These are phyloP conservation scores for Pythium dissotocum DNA, from an alignment of 352 stramenopile species.

Conservation along the genomic window DNA sequence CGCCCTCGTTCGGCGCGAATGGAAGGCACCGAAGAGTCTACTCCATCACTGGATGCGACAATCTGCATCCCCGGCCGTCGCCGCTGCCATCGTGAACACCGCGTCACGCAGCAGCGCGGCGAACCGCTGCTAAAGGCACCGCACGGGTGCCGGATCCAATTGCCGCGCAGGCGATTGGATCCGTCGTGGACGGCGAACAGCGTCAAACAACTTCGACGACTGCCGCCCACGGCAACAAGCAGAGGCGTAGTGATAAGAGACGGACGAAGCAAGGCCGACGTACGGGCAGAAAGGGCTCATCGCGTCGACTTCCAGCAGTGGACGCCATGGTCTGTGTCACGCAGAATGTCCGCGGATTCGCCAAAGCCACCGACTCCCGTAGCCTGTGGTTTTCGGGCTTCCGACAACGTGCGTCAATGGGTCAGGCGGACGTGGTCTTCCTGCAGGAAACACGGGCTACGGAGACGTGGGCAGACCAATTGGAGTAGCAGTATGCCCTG, in stretches of 20 bases:
- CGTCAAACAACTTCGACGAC: too few relatives aligned
- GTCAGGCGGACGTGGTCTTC: conserved; percentile 2
- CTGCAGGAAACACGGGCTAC: conserved; percentile 18
- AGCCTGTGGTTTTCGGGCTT: conserved; percentile 3
- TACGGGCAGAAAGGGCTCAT: too few relatives aligned
- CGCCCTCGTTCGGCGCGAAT: too few relatives aligned
- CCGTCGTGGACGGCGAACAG: background rate
- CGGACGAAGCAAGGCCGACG: background rate
- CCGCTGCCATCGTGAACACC: background rate
- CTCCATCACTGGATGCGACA: too few relatives aligned
- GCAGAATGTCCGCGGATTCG: conserved; percentile 8
- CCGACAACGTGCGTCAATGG: background rate
- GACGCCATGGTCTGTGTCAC: conserved; percentile 11
- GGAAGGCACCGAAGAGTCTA: too few relatives aligned
- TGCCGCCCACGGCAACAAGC: background rate
- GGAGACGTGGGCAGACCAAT: background rate
- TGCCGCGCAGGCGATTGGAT: too few relatives aligned
- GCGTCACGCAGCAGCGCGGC: background rate
- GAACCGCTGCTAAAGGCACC: background rate
- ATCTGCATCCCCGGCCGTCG: too few relatives aligned
- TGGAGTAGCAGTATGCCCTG: background rate
- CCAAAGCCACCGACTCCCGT: background rate
- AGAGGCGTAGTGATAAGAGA: background rate
- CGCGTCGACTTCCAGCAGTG: too few relatives aligned
- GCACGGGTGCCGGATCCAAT: background rate